These are phyloP conservation scores for Ceriops tagal DNA, from an alignment of 345 rosid genomes.

Conservation along the genomic window DNA sequence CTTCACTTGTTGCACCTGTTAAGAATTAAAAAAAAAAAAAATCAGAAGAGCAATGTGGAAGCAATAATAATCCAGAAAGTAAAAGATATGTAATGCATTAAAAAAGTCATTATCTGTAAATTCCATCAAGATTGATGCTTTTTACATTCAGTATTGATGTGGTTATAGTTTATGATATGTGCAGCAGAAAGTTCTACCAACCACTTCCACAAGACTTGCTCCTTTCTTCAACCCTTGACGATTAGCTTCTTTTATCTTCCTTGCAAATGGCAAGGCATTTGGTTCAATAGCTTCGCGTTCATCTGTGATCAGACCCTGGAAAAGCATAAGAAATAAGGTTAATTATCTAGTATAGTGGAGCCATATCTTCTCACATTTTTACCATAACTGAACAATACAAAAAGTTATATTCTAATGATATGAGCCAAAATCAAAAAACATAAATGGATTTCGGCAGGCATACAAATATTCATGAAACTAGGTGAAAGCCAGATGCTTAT, in stretches of 20 bases:
- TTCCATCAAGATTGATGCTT: background rate
- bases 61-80: too few species aligned
- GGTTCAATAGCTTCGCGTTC: constrained; percentile 71
- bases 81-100: too few species aligned
- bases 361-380: too few species aligned
- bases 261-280: constrained; percentile 80
- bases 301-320: constrained; percentile 88
- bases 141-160: background rate
- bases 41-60: too few species aligned
- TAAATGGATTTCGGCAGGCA: too few species aligned
- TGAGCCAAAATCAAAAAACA: too few species aligned
- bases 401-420: background rate
- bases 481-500: too few species aligned
- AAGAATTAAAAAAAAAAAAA: constrained; percentile 1
- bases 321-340: constrained; percentile 21
- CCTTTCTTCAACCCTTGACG: constrained; percentile 95
- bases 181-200: constrained; percentile 28
- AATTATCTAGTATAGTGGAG: constrained; percentile 8
- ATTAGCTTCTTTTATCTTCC: constrained; percentile 64
- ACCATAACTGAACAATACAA: constrained; percentile 6
- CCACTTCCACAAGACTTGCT: constrained; percentile 87
- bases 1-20: constrained; percentile 85
- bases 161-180: background rate
- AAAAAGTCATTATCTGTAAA: background rate
- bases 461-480: too few species aligned